Conservation (phyloP, 2,329 filamentous ascomycete species). For the Verruconis gallopava region DNA sequence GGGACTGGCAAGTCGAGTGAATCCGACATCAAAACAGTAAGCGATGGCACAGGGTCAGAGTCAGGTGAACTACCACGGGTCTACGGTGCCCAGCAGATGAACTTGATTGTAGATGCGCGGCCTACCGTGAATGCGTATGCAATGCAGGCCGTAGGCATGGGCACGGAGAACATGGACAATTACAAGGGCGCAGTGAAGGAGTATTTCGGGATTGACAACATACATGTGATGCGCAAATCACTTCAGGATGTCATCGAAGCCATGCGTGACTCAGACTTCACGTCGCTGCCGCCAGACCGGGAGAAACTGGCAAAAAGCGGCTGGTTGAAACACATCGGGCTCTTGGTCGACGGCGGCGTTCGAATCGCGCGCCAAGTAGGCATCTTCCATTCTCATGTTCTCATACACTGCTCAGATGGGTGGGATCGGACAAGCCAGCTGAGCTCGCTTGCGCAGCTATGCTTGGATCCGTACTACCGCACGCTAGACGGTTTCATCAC, state of each 20-base stretch:
- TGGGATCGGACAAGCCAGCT: conserved; percentile 97
- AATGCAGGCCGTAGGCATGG: conserved; percentile 85
- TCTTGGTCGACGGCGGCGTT: conserved; percentile 70
- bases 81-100: conserved; percentile 86
- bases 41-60: conserved; percentile 44
- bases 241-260: conserved; percentile 78
- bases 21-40: conserved; percentile 47
- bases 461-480: conserved; percentile 89
- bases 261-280: conserved; percentile 83
- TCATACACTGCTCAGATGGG: conserved; percentile 96
- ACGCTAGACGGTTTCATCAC: conserved; percentile 92
- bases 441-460: conserved; percentile 79
- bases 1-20: conserved; percentile 44
- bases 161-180: conserved; percentile 95
- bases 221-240: conserved; percentile 93
- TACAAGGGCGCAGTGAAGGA: conserved; percentile 86
- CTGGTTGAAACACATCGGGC: conserved; percentile 82
- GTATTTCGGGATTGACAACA: conserved; percentile 94
- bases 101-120: conserved; percentile 89
- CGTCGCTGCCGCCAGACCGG: conserved; percentile 65
- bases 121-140: conserved; percentile 89
- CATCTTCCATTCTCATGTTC: conserved; percentile 81
- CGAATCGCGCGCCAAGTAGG: conserved; percentile 80
- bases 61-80: conserved; percentile 27
- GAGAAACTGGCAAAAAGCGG: conserved; percentile 71